A percentile compares a stretch with the other conserved stretches of the same genome.
Conservation (phyloP, 495 filamentous ascomycete species). For the Aspergillus baeticus region DNA sequence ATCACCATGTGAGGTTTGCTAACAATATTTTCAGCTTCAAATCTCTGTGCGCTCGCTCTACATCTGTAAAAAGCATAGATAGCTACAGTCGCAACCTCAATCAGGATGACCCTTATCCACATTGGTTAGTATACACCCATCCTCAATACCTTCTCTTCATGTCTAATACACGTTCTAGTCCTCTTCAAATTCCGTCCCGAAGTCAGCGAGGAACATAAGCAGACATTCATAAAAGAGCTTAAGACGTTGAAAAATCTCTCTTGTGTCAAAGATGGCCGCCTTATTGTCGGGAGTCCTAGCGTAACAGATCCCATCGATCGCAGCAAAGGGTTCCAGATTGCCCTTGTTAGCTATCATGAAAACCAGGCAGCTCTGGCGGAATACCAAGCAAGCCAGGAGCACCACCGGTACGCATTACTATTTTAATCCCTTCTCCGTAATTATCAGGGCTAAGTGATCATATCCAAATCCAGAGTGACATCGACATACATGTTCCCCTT, state of each 20-base stretch:
- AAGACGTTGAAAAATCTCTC: conserved; percentile 41
- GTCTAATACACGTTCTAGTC: conserved; percentile 24
- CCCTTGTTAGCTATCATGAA: conserved; percentile 46
- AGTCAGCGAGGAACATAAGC: conserved; percentile 30
- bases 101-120: conserved; percentile 35
- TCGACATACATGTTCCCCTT: conserved; percentile 45
- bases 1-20: too few species aligned
- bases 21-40: too few species aligned
- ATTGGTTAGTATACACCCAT: conserved; percentile 25
- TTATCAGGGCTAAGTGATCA: neutral
- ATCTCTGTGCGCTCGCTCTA: too few species aligned
- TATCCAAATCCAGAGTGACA: conserved; percentile 28
- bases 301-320: conserved; percentile 44
- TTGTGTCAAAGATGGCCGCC: conserved; percentile 39
- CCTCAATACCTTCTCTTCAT: neutral
- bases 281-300: conserved; percentile 46
- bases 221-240: conserved; percentile 39
- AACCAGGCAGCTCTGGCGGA: conserved; percentile 36
- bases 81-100: neutral
- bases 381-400: conserved; percentile 49
- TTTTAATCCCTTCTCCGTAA: neutral
- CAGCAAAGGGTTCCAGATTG: conserved; percentile 48
- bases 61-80: neutral
- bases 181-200: conserved; percentile 46
- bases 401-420: conserved; percentile 34